phyloP scores from a whole-genome alignment of 305 asterid species.

The Withania somnifera region DNA sequence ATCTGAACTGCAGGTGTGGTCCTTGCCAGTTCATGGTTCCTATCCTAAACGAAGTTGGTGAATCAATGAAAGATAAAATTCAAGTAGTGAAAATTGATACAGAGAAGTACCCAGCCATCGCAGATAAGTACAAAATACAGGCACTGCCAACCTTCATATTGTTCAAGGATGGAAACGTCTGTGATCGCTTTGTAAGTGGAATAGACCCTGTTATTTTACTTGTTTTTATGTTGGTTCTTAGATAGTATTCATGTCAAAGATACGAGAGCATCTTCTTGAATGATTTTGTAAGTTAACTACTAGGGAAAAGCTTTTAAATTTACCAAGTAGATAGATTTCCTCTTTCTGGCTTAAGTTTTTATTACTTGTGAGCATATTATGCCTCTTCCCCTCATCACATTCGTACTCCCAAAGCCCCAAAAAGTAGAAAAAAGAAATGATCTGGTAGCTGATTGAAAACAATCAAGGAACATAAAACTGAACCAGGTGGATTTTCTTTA shows the following conservation, averaged over 20 bases:
- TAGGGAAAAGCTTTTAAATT: background rate
- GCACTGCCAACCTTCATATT: conserved; percentile 90
- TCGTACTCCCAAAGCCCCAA: background rate
- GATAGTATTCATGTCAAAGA: background rate
- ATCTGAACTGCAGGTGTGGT: conserved; percentile 66
- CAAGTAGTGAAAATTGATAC: conserved; percentile 87
- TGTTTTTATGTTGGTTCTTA: background rate
- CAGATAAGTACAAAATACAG: conserved; percentile 62
- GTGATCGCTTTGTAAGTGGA: conserved; percentile 79
- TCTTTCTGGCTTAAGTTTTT: background rate
- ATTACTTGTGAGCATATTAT: background rate
- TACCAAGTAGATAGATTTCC: background rate
- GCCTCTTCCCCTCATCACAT: background rate
- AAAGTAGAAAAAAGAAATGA: background rate
- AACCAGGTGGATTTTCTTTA: background rate
- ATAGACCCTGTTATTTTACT: background rate
- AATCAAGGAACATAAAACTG: background rate
- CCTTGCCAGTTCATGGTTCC: conserved; percentile 97
- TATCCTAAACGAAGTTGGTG: conserved; percentile 60
- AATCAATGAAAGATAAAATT: conserved; percentile 56
- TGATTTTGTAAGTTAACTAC: background rate
- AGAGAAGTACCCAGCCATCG: conserved; percentile 76
- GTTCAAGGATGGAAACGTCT: conserved; percentile 77
- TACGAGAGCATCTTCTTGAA: background rate
- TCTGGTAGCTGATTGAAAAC: background rate